phyloP scores from a whole-genome alignment of 257 asterid species.

The Craterostigma plantagineum region DNA sequence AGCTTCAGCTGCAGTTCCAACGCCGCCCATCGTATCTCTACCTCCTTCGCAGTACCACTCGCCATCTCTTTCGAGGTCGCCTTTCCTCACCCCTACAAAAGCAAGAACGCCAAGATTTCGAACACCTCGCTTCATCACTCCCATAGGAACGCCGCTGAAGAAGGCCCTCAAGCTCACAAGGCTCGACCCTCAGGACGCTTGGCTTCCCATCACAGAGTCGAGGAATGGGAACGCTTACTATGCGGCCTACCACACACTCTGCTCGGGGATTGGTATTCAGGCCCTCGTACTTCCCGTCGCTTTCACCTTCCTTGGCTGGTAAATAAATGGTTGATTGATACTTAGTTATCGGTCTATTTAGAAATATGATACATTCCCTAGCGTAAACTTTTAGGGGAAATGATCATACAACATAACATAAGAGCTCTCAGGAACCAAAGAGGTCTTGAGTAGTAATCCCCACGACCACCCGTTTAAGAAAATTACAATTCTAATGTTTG shows the following conservation, averaged over 20 bases:
- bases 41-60: conserved; percentile 77
- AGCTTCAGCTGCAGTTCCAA: conserved; percentile 11
- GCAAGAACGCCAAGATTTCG: conserved; percentile 36
- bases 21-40: conserved; percentile 33
- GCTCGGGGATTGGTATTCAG: conserved; percentile 87
- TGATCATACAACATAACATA: too few species aligned
- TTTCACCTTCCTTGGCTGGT: conserved; percentile 94
- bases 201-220: conserved; percentile 84
- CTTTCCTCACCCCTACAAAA: conserved; percentile 36
- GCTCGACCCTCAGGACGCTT: conserved; percentile 73
- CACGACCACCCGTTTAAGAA: too few species aligned
- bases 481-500: too few species aligned
- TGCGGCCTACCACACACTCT: conserved; percentile 72
- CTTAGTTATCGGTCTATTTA: too few species aligned
- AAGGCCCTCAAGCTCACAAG: conserved; percentile 57
- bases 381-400: too few species aligned
- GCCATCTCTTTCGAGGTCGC: conserved; percentile 64
- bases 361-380: too few species aligned
- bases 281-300: conserved; percentile 84
- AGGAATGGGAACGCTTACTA: conserved; percentile 77
- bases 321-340: not conserved
- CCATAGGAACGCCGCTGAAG: conserved; percentile 60
- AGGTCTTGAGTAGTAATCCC: too few species aligned
- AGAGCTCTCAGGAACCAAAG: too few species aligned
- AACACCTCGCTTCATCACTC: conserved; percentile 59